Evolutionary conservation across 1,139 yeast genomes (phyloP), one percentile per base, ranked within the genome.

Genomic region (Kurtzmaniella natalensis): DNA sequence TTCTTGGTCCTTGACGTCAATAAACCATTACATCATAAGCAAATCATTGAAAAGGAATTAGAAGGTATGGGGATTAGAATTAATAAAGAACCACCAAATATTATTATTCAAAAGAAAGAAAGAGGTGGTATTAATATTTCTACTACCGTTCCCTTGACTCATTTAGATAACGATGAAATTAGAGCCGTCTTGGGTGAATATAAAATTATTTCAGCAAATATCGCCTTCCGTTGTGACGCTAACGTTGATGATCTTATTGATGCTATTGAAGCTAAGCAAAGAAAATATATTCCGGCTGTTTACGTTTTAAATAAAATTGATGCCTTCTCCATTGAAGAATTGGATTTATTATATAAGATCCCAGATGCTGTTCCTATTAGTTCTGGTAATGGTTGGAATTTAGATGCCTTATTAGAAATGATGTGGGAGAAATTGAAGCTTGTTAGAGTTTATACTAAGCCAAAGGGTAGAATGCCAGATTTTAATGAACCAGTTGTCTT

Each of bases 291-390:
- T 46, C 98, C 98, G 7, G 97, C 95, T 2, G 72, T 92, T 37
- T 92, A 92, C 55, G 96, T 87, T 31, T 70, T 92, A 54, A 92
- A 92, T 72, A 92, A 92, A 64, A 89, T 94, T 48, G 99, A 92
- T 61, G 81, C 96, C 6, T 83, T 92, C 55, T 85, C 96, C 8
- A 73, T 89, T 36, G 94, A 94, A 61, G 99, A 92, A 60, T 74
- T 92, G 48, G 96, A 92, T 48, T 66, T 92, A 41, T 64, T 92
- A 42, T 82, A 85, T 62, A 78, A 92, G 55, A 92, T 92, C 48
- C 98, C 98, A 34, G 79, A 92, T 60, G 96, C 98, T 4, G 94
- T 92, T 30, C 98, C 98, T 28, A 89, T 92, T 41, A 86, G 96
- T 6, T 83, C 96, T 5, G 97, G 94, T 41, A 76, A 84, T 54